Conservation (phyloP, 129 eudicot genomes). For the Rutidosis leptorrhynchoides region DNA sequence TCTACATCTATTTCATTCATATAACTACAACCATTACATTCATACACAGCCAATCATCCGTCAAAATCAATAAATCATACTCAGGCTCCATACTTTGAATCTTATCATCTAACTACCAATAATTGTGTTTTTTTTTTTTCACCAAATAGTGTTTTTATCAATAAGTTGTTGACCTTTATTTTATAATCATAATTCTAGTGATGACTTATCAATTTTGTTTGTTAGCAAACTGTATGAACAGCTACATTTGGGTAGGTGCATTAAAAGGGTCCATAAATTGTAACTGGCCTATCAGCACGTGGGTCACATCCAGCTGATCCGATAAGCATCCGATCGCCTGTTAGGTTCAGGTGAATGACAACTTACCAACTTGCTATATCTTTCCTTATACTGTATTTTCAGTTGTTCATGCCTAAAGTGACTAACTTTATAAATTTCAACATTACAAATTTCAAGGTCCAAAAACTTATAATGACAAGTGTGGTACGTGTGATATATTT, state of each 20-base stretch:
- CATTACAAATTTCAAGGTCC: no score
- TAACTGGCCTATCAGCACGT: constrained; percentile 20
- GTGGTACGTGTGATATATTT: no score
- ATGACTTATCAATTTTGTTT: not conserved
- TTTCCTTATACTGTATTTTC: no score
- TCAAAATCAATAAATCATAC: constrained; percentile 24
- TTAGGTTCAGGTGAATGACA: constrained; percentile 17
- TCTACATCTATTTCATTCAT: constrained; percentile 20
- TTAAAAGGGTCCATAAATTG: constrained; percentile 17
- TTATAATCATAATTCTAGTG: not conserved
- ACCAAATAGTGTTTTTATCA: constrained; percentile 22
- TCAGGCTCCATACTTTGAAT: constrained; percentile 26
- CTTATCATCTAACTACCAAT: constrained; percentile 22
- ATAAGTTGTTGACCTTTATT: not conserved
- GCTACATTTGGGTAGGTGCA: not conserved
- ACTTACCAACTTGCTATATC: not conserved
- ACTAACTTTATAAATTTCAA: no score
- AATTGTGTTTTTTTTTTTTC: constrained; percentile 28
- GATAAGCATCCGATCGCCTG: constrained; percentile 12
- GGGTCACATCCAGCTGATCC: constrained; percentile 16
- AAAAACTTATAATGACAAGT: no score
- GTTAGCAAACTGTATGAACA: not conserved
- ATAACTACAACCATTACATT: constrained; percentile 32
- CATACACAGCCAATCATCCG: constrained; percentile 1
- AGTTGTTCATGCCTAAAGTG: no score